phyloP scores from a whole-genome alignment of 2,329 filamentous ascomycete species.

The Pseudocercospora musae region DNA sequence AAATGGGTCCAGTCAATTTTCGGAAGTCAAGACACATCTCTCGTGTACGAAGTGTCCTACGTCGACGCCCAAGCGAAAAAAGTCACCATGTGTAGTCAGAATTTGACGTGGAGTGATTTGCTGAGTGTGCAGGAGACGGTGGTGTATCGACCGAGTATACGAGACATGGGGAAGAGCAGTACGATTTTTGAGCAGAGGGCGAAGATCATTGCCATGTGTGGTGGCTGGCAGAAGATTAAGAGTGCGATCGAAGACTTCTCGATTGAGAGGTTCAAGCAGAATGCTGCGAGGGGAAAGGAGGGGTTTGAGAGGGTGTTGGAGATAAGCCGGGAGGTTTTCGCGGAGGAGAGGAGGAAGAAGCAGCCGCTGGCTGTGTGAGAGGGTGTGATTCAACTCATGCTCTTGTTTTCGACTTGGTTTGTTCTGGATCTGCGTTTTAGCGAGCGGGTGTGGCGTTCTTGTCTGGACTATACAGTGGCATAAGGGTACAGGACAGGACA shows the following conservation, averaged over 20 bases:
- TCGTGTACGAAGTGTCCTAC: conserved; percentile 94
- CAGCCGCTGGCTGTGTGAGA: conserved; percentile 13
- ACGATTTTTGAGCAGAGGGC: conserved; percentile 88
- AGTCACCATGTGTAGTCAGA: conserved; percentile 94
- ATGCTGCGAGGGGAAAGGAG: conserved; percentile 83
- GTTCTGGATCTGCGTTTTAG: not conserved
- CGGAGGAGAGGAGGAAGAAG: conserved; percentile 73
- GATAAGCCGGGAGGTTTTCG: conserved; percentile 88
- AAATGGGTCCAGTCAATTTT: conserved; percentile 79
- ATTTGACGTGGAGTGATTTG: conserved; percentile 88
- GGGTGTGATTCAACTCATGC: not conserved
- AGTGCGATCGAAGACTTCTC: conserved; percentile 93
- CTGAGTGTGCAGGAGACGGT: conserved; percentile 92
- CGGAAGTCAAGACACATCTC: conserved; percentile 74
- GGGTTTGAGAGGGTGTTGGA: conserved; percentile 93
- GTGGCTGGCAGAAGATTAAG: conserved; percentile 95
- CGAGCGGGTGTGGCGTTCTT: conserved; percentile 1
- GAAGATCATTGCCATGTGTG: conserved; percentile 88
- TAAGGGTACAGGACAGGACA: not conserved
- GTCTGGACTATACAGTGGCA: not conserved
- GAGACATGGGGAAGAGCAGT: conserved; percentile 32
- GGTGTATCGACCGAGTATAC: conserved; percentile 24
- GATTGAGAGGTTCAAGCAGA: conserved; percentile 85
- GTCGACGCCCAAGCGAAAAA: conserved; percentile 80
- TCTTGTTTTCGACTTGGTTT: not conserved